phyloP scores from a whole-genome alignment of 2,329 filamentous ascomycete species.

The Ophiocordyceps robertsii region DNA sequence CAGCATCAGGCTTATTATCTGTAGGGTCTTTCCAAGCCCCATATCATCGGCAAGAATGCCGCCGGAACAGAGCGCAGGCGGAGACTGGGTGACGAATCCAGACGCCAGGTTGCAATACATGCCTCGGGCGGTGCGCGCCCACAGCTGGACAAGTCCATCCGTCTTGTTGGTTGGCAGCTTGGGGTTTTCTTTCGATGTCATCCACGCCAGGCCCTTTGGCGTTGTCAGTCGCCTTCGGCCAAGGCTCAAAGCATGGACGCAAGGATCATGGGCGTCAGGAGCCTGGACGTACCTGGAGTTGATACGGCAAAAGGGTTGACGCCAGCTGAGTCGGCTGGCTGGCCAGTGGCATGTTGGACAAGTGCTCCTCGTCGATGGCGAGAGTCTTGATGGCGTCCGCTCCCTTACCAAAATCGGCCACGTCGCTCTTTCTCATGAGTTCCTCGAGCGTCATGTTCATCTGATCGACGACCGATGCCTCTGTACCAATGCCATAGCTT shows the following conservation, averaged over 20 bases:
- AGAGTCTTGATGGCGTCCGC: slow-evolving; percentile 55
- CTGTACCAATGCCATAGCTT: slow-evolving; percentile 21
- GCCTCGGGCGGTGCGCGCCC: slow-evolving; percentile 42
- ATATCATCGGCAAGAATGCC: slow-evolving; percentile 84
- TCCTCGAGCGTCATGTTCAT: slow-evolving; percentile 42
- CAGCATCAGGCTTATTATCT: slow-evolving; percentile 69
- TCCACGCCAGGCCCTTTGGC: slow-evolving; percentile 63
- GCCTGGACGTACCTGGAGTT: slow-evolving; percentile 46
- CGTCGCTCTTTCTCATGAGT: slow-evolving; percentile 51
- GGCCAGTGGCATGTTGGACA: slow-evolving; percentile 60
- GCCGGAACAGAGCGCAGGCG: slow-evolving; percentile 57
- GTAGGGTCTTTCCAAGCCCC: slow-evolving; percentile 82
- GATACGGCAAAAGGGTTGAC: slow-evolving; percentile 64
- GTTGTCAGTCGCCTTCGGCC: slow-evolving; percentile 7
- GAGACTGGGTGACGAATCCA: slow-evolving; percentile 43
- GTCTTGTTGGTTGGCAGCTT: slow-evolving; percentile 44
- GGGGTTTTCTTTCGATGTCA: slow-evolving; percentile 63
- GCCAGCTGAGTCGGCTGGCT: slow-evolving; percentile 51
- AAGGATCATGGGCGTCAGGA: too few relatives aligned
- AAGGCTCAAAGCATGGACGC: neutral
- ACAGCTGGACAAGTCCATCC: slow-evolving; percentile 56
- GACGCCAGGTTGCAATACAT: slow-evolving; percentile 47
- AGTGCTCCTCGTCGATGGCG: slow-evolving; percentile 54
- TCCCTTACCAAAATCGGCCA: slow-evolving; percentile 52
- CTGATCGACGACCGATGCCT: slow-evolving; percentile 10